Evolutionary conservation across 495 filamentous ascomycete genomes (phyloP).

Genomic region (Sphaerosporella brunnea): DNA sequence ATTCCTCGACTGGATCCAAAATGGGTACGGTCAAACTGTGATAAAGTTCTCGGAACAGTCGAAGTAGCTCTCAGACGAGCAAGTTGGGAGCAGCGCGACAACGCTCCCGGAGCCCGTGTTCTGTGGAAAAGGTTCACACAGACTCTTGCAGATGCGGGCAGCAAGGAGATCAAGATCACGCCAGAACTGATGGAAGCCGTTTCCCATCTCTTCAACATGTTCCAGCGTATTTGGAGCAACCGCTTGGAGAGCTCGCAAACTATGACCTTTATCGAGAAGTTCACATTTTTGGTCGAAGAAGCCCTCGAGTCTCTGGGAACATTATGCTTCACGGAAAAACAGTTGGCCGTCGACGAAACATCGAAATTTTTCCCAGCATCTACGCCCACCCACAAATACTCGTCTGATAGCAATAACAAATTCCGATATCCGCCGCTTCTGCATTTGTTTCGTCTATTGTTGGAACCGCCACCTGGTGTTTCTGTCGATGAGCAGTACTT

Average conservation of each 20-base stretch:
- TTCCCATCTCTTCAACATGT: constrained; percentile 45
- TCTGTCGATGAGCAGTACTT: constrained; percentile 30
- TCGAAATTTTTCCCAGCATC: constrained; percentile 29
- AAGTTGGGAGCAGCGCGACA: constrained; percentile 31
- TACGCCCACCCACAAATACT: constrained; percentile 36
- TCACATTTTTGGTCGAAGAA: constrained; percentile 40
- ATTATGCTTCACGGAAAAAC: constrained; percentile 63
- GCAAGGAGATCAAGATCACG: constrained; percentile 79
- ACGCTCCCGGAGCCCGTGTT: constrained; percentile 32
- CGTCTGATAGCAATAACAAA: constrained; percentile 28
- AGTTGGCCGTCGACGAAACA: constrained; percentile 34
- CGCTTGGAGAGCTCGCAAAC: constrained; percentile 10
- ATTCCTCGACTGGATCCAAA: constrained; percentile 62
- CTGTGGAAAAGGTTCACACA: constrained; percentile 55
- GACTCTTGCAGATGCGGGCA: constrained; percentile 57
- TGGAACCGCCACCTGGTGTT: constrained; percentile 29
- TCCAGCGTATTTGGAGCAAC: constrained; percentile 48
- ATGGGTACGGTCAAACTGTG: constrained; percentile 64
- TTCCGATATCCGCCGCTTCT: constrained; percentile 31
- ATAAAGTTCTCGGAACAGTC: constrained; percentile 43
- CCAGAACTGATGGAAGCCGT: constrained; percentile 64
- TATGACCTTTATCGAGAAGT: constrained; percentile 42
- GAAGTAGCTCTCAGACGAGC: constrained; percentile 43
- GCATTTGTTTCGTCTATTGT: constrained; percentile 34
- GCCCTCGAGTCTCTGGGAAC: constrained; percentile 49